Evolutionary conservation across 306 rosid species (phyloP), one percentile per base, ranked within the genome.

Genomic region (Luffa aegyptiaca): DNA sequence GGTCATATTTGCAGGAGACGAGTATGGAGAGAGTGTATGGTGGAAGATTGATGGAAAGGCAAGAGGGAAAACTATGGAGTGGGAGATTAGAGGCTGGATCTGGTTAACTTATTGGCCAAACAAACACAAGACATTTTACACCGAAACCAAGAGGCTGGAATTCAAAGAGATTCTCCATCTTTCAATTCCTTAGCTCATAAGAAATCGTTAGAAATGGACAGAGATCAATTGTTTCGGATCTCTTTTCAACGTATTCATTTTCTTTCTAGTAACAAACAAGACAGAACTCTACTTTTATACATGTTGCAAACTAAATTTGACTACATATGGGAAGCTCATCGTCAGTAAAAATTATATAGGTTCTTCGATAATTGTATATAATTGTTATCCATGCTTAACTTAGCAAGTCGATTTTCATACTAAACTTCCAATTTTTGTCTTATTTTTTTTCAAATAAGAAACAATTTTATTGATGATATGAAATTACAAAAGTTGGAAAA

Each of bases 31-130:
- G 46, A 86, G 90, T 41, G 97, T 91, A 10, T 61, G 89, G 71
- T 95, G 99, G 99, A 95, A 91, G 80, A 90, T 93, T 45, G 96
- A 93, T 64, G 93, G 84, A 65, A 71, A 81, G 71, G 90, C 93
- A 21, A 1, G 83, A 35, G 99, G 99, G 53, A 91, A 75, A 74
- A 88, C 84, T 1, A 89, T 95, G 93, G 99, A 93, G 74, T 95
- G 97, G 97, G 97, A 93, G 75, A 84, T 95, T 6, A 90, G 86
- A 80, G 97, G 99, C 49, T 88, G 97, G 96, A 87, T 95, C 21
- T 95, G 96, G 97, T 74, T 95, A 42, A 95, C 99, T 0, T 93
- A 95, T 86, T 95, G 88, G 96, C 99, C 99, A 63, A 95, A 95
- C 63, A 95, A 91, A 61, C 70, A 91, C 6, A 95, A 77, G 79